These are phyloP conservation scores for Sclerotinia borealis DNA, from an alignment of 2,329 filamentous ascomycete species.

Conservation along the genomic window DNA sequence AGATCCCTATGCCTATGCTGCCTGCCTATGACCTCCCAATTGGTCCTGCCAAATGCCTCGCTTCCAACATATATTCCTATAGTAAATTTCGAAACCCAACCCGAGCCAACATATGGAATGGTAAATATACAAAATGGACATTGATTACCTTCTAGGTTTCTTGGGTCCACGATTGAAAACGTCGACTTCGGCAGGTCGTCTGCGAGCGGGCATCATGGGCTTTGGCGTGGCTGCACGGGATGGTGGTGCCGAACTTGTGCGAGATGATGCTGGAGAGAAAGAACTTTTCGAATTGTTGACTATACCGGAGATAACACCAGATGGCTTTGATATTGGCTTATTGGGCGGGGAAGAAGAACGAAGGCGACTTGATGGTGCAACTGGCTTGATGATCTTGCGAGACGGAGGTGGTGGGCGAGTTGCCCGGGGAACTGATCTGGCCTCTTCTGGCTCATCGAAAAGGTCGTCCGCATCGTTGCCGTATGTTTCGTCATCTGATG, in stretches of 20 bases:
- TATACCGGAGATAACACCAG: not conserved
- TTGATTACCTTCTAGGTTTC: constrained; percentile 9
- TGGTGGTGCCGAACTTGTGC: not conserved
- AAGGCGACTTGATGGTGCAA: constrained; percentile 7
- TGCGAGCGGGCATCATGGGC: constrained; percentile 5
- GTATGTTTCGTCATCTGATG: constrained; percentile 22
- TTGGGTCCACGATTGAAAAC: constrained; percentile 14
- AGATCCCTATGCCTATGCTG: not conserved
- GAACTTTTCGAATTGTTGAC: not conserved
- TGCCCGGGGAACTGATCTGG: not conserved
- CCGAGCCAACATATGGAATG: not conserved
- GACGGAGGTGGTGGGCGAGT: constrained; percentile 6
- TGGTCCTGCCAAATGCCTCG: not conserved
- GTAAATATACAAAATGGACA: not conserved
- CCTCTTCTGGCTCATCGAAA: constrained; percentile 20
- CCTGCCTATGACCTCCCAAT: not conserved
- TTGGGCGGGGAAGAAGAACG: not conserved
- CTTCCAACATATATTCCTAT: not conserved
- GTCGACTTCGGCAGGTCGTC: not conserved
- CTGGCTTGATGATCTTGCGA: not conserved
- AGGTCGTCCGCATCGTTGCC: constrained; percentile 23
- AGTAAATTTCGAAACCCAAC: not conserved
- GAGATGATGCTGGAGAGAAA: not conserved
- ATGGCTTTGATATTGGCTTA: not conserved
- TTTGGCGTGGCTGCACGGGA: not conserved